Evolutionary conservation across 306 rosid genomes (phyloP).

Genomic region (Elaeagnus macrophylla): DNA sequence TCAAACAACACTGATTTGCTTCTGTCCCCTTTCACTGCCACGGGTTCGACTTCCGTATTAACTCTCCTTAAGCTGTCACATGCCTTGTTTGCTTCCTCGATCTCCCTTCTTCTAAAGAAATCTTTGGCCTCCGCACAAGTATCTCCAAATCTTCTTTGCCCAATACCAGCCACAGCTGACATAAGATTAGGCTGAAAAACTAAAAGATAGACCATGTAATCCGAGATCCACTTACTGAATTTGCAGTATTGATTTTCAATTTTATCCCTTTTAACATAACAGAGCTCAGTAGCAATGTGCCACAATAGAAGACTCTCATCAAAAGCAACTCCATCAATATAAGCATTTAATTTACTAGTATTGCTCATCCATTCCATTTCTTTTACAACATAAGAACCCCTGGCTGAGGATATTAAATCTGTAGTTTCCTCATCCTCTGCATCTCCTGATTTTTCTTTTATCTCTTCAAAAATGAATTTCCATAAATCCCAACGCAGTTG

Average conservation of each 20-base stretch:
- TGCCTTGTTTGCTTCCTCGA: background rate
- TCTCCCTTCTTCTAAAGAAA: slow-evolving; percentile 23
- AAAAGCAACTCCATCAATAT: slow-evolving; percentile 10
- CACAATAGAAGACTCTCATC: slow-evolving; percentile 28
- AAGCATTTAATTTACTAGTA: background rate
- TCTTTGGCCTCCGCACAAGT: slow-evolving; percentile 25
- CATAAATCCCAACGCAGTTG: slow-evolving; percentile 6
- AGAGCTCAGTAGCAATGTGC: slow-evolving; percentile 39
- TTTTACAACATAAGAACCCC: slow-evolving; percentile 23
- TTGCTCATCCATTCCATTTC: background rate
- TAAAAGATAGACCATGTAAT: slow-evolving; percentile 36
- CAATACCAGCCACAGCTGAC: slow-evolving; percentile 27
- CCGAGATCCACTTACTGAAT: slow-evolving; percentile 22
- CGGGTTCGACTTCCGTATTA: slow-evolving; percentile 2
- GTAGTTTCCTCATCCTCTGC: slow-evolving; percentile 23
- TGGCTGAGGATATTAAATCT: slow-evolving; percentile 10
- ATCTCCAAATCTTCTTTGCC: slow-evolving; percentile 21
- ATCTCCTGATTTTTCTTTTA: slow-evolving; percentile 9
- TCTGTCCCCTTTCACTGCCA: slow-evolving; percentile 13
- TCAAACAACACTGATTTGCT: slow-evolving; percentile 23
- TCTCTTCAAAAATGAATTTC: slow-evolving; percentile 17
- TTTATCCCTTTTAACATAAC: background rate
- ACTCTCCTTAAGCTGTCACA: background rate
- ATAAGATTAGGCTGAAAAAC: slow-evolving; percentile 27
- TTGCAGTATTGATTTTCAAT: background rate